Conservation (phyloP, 306 rosid genomes). For the Prosopis cineraria region DNA sequence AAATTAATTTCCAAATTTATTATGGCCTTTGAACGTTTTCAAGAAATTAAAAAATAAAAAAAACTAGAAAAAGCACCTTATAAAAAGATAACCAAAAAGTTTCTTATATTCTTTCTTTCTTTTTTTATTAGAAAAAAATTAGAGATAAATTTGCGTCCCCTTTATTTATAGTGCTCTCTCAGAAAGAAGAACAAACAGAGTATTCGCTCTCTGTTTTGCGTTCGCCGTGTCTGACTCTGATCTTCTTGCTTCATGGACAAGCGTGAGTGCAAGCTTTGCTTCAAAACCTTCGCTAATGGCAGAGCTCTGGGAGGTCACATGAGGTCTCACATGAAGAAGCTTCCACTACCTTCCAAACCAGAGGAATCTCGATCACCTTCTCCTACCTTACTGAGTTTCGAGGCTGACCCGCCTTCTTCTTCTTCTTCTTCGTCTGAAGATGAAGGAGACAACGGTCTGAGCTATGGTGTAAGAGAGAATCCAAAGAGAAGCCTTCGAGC, state of each 20-base stretch:
- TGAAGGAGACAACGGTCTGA: slow-evolving; percentile 43
- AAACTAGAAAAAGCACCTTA: background rate
- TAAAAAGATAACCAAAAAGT: background rate
- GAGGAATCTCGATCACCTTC: slow-evolving; percentile 19
- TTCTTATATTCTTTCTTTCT: background rate
- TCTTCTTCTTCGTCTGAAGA: slow-evolving; percentile 47
- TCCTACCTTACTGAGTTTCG: slow-evolving; percentile 45
- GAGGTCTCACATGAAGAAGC: slow-evolving; percentile 97
- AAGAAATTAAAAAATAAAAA: slow-evolving; percentile 17
- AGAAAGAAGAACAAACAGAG: slow-evolving; percentile 9
- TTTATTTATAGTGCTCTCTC: slow-evolving; percentile 24
- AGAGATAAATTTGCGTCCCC: background rate
- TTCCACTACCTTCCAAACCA: slow-evolving; percentile 54
- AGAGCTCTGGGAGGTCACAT: slow-evolving; percentile 97
- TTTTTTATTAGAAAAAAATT: background rate
- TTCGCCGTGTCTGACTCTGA: background rate
- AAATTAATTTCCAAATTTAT: slow-evolving; percentile 37
- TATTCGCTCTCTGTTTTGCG: slow-evolving; percentile 21
- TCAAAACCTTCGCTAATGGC: slow-evolving; percentile 77
- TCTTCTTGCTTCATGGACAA: slow-evolving; percentile 58
- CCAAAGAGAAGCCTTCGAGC: slow-evolving; percentile 53
- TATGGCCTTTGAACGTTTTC: slow-evolving; percentile 39
- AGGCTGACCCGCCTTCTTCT: slow-evolving; percentile 56
- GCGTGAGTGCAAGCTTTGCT: slow-evolving; percentile 82
- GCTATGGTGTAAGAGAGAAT: slow-evolving; percentile 45